Evolutionary conservation across 73 alveolate genomes (phyloP), one percentile per base, ranked within the genome.

Genomic region (Paramecium biaurelia): DNA sequence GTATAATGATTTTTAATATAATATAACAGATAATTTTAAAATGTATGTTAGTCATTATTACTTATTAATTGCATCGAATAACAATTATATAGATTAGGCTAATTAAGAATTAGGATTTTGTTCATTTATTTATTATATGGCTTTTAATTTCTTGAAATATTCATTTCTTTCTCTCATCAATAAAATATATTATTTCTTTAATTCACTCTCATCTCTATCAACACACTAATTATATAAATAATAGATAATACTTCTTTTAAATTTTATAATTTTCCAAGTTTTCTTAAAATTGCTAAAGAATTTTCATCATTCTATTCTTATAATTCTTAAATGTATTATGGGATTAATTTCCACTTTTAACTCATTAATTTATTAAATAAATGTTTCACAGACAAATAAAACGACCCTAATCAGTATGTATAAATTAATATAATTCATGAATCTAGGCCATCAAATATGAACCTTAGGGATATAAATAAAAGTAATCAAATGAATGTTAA

Each of bases 81-180:
- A 45, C 56, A 37, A 43, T 45, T 47, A 43, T 10, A 79, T 79
- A 24, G 47, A 20, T 24, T 41, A 24, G 23, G 56, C 41, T 10
- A 79, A 30, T 23, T 41, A 23, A 24, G 76, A 41, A 15, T 79
- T 47, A n/a, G 90, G 90, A 47, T 79, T 41, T 45, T 79, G 56
- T 10, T 79, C 90, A 43, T 24, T 23, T 9, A 79, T 47, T 20
- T 1, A 18, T 79, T 79, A 20, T 0, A 79, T 21, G 47, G 56
- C 45, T 24, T 79, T 79, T 43, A 79, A 34, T 24, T 79, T 79
- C 74, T 79, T 79, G 15, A 79, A 79, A 24, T 79, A 79, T 79
- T 79, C 90, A 26, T 79, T 79, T 79, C 90, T 79, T 30, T 79
- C 90, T 24, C 90, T 41, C 70, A 79, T 79, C 24, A 79, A 79